Evolutionary conservation across 768 basidiomycete genomes (phyloP).

Genomic region (Hydnum rufescens): DNA sequence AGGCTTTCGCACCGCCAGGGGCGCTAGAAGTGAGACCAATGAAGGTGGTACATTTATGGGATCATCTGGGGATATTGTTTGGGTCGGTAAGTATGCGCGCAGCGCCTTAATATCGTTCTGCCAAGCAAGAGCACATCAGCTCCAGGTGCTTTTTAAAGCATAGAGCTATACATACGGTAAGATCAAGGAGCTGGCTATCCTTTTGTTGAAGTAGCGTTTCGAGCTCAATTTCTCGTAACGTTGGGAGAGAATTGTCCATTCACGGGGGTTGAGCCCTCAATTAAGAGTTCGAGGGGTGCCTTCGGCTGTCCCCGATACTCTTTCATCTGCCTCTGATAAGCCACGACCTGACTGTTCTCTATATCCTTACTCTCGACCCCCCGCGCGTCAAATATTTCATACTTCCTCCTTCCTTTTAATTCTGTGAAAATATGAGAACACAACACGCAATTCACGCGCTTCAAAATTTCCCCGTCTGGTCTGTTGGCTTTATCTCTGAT

Average conservation of each 20-base stretch:
- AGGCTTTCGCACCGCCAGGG: background rate
- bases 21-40: background rate
- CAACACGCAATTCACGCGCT: slow-evolving; percentile 61
- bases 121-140: background rate
- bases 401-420: background rate
- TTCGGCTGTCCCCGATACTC: too few species aligned
- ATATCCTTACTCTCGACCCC: too few species aligned
- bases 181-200: slow-evolving; percentile 49
- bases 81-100: slow-evolving; percentile 32
- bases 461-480: slow-evolving; percentile 74
- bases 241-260: slow-evolving; percentile 25
- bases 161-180: slow-evolving; percentile 35
- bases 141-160: background rate
- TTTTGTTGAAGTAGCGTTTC: slow-evolving; percentile 58
- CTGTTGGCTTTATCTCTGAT: slow-evolving; percentile 58
- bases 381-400: too few species aligned
- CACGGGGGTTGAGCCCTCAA: background rate
- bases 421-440: slow-evolving; percentile 38
- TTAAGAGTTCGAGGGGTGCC: too few species aligned
- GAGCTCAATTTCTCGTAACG: slow-evolving; percentile 59
- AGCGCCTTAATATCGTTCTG: slow-evolving; percentile 59
- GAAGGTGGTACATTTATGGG: background rate
- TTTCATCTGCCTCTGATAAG: too few species aligned
- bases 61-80: slow-evolving; percentile 14
- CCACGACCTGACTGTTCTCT: too few species aligned